Percentiles rank a stretch among this genome's conserved stretches.
phyloP scores from a whole-genome alignment of 1,284 basidiomycete species.

The Prillingera fragicola region DNA sequence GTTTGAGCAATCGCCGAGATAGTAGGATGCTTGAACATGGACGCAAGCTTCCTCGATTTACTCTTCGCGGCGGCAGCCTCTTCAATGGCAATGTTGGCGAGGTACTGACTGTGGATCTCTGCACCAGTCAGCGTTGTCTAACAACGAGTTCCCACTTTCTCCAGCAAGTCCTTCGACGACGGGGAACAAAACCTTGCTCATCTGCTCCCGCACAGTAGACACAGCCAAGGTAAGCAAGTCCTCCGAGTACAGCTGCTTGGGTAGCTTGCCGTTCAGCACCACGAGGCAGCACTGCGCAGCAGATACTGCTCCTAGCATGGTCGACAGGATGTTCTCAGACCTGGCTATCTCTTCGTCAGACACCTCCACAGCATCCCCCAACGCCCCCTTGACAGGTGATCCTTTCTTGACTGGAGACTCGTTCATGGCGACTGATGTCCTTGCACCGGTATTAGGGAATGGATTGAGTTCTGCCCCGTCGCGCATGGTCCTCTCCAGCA shows the following conservation, averaged over 20 bases:
- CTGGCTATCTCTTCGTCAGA: slow-evolving; percentile 55
- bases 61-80: slow-evolving; percentile 33
- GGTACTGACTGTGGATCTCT: slow-evolving; percentile 50
- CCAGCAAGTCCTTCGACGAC: slow-evolving; percentile 69
- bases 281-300: slow-evolving; percentile 77
- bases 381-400: slow-evolving; percentile 36
- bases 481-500: slow-evolving; percentile 68
- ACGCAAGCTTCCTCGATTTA: slow-evolving; percentile 8
- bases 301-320: slow-evolving; percentile 63
- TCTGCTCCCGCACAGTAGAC: slow-evolving; percentile 66
- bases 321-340: slow-evolving; percentile 54
- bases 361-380: slow-evolving; percentile 30
- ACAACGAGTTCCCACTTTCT: slow-evolving; percentile 26
- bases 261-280: slow-evolving; percentile 67
- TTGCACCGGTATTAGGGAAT: slow-evolving; percentile 55
- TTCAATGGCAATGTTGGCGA: slow-evolving; percentile 56
- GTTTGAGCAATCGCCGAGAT: slow-evolving; percentile 61
- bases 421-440: slow-evolving; percentile 19
- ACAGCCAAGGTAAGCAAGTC: slow-evolving; percentile 79
- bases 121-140: background rate
- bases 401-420: slow-evolving; percentile 16
- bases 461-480: slow-evolving; percentile 67
- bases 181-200: slow-evolving; percentile 75
- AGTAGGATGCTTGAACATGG: slow-evolving; percentile 49
- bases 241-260: slow-evolving; percentile 85